Evolutionary conservation across 179 eudicot species (phyloP).

Genomic region (Nepenthes alata): DNA sequence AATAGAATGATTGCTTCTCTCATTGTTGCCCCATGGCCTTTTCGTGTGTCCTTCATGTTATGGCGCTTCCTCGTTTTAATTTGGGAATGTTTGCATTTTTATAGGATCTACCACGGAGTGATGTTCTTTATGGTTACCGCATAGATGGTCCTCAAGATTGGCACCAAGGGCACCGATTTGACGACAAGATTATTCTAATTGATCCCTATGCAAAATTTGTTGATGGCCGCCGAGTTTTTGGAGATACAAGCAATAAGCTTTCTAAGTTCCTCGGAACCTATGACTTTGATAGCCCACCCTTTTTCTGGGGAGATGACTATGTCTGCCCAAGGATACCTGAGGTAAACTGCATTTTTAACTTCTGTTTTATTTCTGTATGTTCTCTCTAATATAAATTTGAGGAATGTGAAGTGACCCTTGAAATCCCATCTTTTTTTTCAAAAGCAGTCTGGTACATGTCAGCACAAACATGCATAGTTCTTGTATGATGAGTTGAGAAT

Average conservation of each 20-base stretch:
- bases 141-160: slow-evolving; percentile 83
- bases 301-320: slow-evolving; percentile 83
- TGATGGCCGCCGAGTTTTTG: slow-evolving; percentile 86
- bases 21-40: too few species aligned
- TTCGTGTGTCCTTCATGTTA: too few species aligned
- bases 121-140: slow-evolving; percentile 76
- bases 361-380: too few species aligned
- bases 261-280: slow-evolving; percentile 69
- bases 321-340: slow-evolving; percentile 71
- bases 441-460: not conserved
- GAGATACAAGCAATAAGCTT: slow-evolving; percentile 47
- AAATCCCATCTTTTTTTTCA: not conserved
- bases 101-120: slow-evolving; percentile 63
- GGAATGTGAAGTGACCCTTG: too few species aligned
- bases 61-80: not conserved
- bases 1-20: too few species aligned
- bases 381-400: too few species aligned
- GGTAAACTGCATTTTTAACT: slow-evolving; percentile 27
- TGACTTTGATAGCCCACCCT: slow-evolving; percentile 63
- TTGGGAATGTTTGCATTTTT: not conserved
- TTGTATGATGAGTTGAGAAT: not conserved
- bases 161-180: slow-evolving; percentile 91
- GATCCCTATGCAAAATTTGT: slow-evolving; percentile 87
- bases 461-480: not conserved
- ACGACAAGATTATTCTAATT: slow-evolving; percentile 45